phyloP scores from a whole-genome alignment of 2,329 filamentous ascomycete genomes.

The Cladobotryum mycophilum region DNA sequence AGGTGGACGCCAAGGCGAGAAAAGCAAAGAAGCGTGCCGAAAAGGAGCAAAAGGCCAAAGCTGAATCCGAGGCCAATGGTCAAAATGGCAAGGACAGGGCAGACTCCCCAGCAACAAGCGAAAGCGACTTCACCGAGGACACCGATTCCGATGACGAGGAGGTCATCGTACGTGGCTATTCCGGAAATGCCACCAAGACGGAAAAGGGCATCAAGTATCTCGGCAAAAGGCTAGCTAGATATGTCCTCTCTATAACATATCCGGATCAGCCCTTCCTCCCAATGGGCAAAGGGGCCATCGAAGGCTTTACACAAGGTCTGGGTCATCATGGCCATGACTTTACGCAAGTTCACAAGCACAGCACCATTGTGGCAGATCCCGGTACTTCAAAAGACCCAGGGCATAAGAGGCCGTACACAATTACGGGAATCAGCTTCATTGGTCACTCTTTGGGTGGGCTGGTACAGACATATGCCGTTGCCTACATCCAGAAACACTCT shows the following conservation, averaged over 20 bases:
- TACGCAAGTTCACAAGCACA: slow-evolving; percentile 52
- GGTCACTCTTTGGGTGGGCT: slow-evolving; percentile 87
- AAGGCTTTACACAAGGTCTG: slow-evolving; percentile 35
- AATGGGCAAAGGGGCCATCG: slow-evolving; percentile 42
- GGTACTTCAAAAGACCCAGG: slow-evolving; percentile 37
- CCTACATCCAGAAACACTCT: slow-evolving; percentile 94
- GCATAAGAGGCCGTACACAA: slow-evolving; percentile 60
- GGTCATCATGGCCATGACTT: slow-evolving; percentile 37
- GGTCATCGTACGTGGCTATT: slow-evolving; percentile 83
- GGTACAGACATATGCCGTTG: slow-evolving; percentile 88
- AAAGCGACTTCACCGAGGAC: slow-evolving; percentile 31
- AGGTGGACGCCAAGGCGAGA: slow-evolving; percentile 59
- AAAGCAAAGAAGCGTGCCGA: slow-evolving; percentile 42
- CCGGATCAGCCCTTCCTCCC: slow-evolving; percentile 88
- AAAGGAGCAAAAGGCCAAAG: neutral
- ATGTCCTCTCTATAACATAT: slow-evolving; percentile 82
- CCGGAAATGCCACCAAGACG: slow-evolving; percentile 82
- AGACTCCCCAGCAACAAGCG: slow-evolving; percentile 5
- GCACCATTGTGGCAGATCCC: slow-evolving; percentile 50
- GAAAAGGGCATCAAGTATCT: slow-evolving; percentile 96
- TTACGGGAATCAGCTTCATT: slow-evolving; percentile 92
- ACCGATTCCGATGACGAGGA: slow-evolving; percentile 70
- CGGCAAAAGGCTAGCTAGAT: slow-evolving; percentile 88
- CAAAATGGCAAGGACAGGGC: slow-evolving; percentile 3
- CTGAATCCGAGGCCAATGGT: slow-evolving; percentile 9